Evolutionary conservation across 2,329 filamentous ascomycete species (phyloP).

Genomic region (Ascocoryne sarcoides): DNA sequence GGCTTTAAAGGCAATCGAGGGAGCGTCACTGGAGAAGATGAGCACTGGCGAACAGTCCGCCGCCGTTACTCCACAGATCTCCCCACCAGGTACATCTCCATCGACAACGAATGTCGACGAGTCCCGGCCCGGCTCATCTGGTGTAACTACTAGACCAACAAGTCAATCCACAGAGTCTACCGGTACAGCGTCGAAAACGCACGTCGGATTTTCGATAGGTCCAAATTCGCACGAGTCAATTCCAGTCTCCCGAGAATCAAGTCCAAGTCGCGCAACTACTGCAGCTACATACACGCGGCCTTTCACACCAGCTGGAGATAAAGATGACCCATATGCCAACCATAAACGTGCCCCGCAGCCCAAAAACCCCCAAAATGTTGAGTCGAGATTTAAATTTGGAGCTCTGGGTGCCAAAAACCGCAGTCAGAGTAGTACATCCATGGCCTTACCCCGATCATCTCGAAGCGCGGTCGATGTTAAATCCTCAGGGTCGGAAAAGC

Average conservation of each 20-base stretch:
- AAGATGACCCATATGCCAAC: constrained; percentile 81
- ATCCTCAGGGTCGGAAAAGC: constrained; percentile 36
- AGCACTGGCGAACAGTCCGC: constrained; percentile 33
- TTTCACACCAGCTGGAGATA: constrained; percentile 69
- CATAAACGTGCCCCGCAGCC: constrained; percentile 64
- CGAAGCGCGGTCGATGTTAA: constrained; percentile 23
- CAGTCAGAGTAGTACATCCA: constrained; percentile 42
- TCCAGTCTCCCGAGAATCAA: constrained; percentile 51
- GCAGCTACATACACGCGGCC: constrained; percentile 63
- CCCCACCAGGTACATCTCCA: constrained; percentile 44
- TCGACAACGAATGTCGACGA: constrained; percentile 27
- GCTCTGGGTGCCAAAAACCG: constrained; percentile 60
- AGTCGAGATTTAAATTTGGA: constrained; percentile 73
- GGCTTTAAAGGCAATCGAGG: constrained; percentile 21
- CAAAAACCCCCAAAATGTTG: constrained; percentile 57
- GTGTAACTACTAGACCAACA: constrained; percentile 19
- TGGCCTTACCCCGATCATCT: constrained; percentile 39
- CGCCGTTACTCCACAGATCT: constrained; percentile 62
- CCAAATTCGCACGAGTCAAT: constrained; percentile 37
- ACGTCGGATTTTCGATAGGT: constrained; percentile 26
- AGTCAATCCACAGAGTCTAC: constrained; percentile 17
- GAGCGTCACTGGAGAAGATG: constrained; percentile 29
- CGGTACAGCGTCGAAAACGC: constrained; percentile 13
- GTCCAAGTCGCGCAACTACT: constrained; percentile 52
- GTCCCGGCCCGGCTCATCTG: constrained; percentile 28